Evolutionary conservation across 169 alveolate species (phyloP).

Genomic region (Plasmodium reichenowi): DNA sequence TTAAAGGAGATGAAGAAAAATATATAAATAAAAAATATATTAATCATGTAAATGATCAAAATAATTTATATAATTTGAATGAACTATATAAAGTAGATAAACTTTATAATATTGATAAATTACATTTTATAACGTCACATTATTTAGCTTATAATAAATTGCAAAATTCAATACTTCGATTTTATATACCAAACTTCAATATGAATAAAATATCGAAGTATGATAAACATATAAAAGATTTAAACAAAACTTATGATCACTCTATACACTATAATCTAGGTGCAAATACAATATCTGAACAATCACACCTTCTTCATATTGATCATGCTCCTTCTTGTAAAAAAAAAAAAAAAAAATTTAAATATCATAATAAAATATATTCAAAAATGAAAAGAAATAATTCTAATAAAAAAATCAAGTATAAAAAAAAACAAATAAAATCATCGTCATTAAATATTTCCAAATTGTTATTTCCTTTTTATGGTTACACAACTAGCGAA

Average conservation of each 20-base stretch:
- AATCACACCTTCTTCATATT: too few relatives aligned
- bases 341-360: not conserved
- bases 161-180: slow-evolving; percentile 5
- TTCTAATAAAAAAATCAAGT: not conserved
- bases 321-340: too few relatives aligned
- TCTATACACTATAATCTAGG: not conserved
- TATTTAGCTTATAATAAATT: slow-evolving; percentile 12
- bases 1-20: not conserved
- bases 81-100: not conserved
- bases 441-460: too few relatives aligned
- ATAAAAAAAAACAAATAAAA: not conserved
- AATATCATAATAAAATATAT: not conserved
- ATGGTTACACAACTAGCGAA: slow-evolving; percentile 22
- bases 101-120: not conserved
- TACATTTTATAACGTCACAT: slow-evolving; percentile 2
- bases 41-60: too few relatives aligned
- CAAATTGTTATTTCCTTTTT: not conserved
- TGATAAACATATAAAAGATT: slow-evolving; percentile 9
- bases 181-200: slow-evolving; percentile 11
- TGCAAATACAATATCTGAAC: not conserved
- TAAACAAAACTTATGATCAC: not conserved
- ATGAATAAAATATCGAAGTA: not conserved
- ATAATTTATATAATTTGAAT: too few relatives aligned
- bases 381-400: not conserved
- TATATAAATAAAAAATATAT: not conserved